Evolutionary conservation across 2,329 filamentous ascomycete species (phyloP), one percentile per base, ranked within the genome.

Genomic region (Neonectria ditissima): DNA sequence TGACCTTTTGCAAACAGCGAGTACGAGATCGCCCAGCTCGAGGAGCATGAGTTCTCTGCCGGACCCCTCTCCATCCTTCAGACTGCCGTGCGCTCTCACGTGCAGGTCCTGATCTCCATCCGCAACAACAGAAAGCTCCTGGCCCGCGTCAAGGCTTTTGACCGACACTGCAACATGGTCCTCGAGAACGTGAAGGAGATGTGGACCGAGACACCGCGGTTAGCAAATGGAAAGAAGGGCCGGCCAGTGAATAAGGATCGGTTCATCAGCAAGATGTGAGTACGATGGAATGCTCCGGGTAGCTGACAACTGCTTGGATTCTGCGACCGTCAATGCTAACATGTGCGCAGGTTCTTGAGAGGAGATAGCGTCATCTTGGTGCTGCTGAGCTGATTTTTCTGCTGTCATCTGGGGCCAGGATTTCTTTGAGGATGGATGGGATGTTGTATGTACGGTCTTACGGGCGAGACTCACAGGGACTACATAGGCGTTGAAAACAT

Each of bases 111-210:
- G 69, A 97, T 99, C 77, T 97, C 93, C 58, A 95, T 95, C 83
- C 94, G 96, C 71, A 97, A 97, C 88, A 98, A 98, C 85, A 92
- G 95, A 81, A 99, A 99, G 86, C 87, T 99, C 51, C 90, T 99
- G 59, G 96, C 95, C 55, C 92, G 96, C 69, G 95, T 99, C 76
- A 99, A 99, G 86, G 96, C 96, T 7, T 99, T 99, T 79, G 96
- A 99, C 82, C 88, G 96, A 65, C 96, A 99, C 82, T 98, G 94
- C 88, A 99, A 99, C 83, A 98, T 99, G 96, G 92, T 97, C 4
- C 85, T 97, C 51, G 94, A 97, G 84, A 97, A 97, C 73, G 94
- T 97, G 47, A 82, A 82, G 86, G 96, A 99, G 83, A 98, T 99
- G 95, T 99, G 96, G 96, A 97, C 94, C 10, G 96, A 99, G 83